Conservation (phyloP, 345 rosid genomes). For the Pseudoturritis turrita region DNA sequence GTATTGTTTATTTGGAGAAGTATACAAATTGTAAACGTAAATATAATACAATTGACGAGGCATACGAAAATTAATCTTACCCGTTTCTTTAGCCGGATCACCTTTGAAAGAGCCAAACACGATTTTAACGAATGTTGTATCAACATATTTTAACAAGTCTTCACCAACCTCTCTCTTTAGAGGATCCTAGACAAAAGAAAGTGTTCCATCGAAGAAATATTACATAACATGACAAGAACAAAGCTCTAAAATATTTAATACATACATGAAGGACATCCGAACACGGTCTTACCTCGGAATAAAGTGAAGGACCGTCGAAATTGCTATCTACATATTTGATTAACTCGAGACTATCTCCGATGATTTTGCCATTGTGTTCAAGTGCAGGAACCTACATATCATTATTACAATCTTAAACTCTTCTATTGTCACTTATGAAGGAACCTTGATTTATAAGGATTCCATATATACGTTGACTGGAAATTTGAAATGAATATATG, state of each 20-base stretch:
- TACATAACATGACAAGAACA: neutral
- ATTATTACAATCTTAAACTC: neutral
- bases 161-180: constrained; percentile 65
- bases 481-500: neutral
- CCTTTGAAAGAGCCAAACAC: constrained; percentile 50
- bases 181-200: constrained; percentile 45
- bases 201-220: neutral
- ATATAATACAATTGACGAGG: neutral
- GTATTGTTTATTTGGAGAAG: too few species aligned
- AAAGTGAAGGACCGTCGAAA: constrained; percentile 79
- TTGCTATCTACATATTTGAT: constrained; percentile 64
- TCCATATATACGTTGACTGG: neutral
- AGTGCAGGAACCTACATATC: constrained; percentile 70
- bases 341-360: constrained; percentile 77
- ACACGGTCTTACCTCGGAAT: constrained; percentile 47
- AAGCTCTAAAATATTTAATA: neutral
- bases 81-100: constrained; percentile 44
- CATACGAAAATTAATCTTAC: constrained; percentile 19
- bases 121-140: constrained; percentile 36
- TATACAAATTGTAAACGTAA: too few species aligned
- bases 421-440: neutral
- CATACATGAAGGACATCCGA: neutral
- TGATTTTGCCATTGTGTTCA: constrained; percentile 72
- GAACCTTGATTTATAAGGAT: neutral
- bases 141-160: constrained; percentile 52